phyloP scores from a whole-genome alignment of 148 eudicot species.

The Rhododendron ferrugineum region DNA sequence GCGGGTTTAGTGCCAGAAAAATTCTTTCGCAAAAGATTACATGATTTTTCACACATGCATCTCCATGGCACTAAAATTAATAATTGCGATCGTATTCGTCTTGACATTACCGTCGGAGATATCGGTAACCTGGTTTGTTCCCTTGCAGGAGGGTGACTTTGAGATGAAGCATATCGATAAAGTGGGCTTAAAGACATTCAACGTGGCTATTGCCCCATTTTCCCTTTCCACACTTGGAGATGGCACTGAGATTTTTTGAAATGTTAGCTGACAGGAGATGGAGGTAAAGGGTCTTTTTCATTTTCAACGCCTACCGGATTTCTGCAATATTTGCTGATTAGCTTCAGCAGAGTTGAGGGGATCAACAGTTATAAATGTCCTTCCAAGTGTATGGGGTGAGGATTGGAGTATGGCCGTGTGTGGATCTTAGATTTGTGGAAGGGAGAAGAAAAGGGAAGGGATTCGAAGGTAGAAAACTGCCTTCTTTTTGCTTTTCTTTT shows the following conservation, averaged over 20 bases:
- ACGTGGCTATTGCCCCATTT: conserved; percentile 85
- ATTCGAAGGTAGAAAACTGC: not conserved
- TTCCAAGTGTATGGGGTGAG: not conserved
- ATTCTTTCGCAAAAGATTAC: not conserved
- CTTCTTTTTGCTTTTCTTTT: not conserved
- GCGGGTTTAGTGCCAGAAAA: not conserved
- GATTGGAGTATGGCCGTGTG: not conserved
- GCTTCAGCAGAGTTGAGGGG: not conserved
- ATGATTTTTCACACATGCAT: not conserved
- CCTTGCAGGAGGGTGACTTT: conserved; percentile 80
- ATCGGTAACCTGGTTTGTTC: not conserved
- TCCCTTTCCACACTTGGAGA: conserved; percentile 77
- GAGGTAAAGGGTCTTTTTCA: not conserved
- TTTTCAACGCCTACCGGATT: not conserved
- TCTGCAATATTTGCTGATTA: conserved; percentile 7
- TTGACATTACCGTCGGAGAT: not conserved
- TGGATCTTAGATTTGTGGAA: not conserved
- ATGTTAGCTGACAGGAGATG: conserved; percentile 1
- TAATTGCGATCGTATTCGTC: not conserved
- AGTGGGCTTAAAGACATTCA: conserved; percentile 68
- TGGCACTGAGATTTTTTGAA: conserved; percentile 45
- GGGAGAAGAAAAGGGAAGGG: not conserved
- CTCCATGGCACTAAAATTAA: not conserved
- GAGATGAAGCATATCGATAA: conserved; percentile 94
- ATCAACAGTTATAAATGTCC: not conserved